Percentiles rank a stretch among this genome's conserved stretches.
Conservation (phyloP, 257 asterid genomes). For the Capsicum baccatum region DNA sequence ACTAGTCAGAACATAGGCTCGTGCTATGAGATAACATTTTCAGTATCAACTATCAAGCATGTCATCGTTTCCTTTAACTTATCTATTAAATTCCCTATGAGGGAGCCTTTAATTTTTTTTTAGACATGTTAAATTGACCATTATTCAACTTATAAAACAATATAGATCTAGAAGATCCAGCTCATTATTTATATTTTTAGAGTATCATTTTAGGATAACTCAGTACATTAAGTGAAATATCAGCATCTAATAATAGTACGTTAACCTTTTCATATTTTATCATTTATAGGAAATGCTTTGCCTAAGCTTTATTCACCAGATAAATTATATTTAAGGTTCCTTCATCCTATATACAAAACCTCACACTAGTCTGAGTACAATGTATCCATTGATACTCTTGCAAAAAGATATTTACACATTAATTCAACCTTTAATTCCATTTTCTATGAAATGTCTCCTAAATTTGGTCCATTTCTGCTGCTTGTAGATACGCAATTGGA, state of each 20-base stretch:
- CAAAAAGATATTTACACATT: not conserved
- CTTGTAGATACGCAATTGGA: conserved; percentile 14
- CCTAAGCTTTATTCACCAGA: not conserved
- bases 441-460: conserved; percentile 28
- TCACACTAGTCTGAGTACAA: conserved; percentile 24
- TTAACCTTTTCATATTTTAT: not conserved
- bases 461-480: conserved; percentile 27
- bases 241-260: not conserved
- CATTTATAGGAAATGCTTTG: not conserved
- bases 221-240: not conserved
- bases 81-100: no score
- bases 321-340: not conserved
- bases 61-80: no score
- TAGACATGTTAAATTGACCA: no score
- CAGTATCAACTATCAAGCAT: no score
- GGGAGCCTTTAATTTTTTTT: no score
- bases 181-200: no score
- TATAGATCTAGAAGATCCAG: no score
- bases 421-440: not conserved
- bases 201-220: no score
- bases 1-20: no score
- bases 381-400: conserved; percentile 18
- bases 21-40: no score
- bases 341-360: not conserved
- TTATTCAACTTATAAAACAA: no score